phyloP scores from a whole-genome alignment of 495 filamentous ascomycete species.

The Chaetomidium leptoderma region DNA sequence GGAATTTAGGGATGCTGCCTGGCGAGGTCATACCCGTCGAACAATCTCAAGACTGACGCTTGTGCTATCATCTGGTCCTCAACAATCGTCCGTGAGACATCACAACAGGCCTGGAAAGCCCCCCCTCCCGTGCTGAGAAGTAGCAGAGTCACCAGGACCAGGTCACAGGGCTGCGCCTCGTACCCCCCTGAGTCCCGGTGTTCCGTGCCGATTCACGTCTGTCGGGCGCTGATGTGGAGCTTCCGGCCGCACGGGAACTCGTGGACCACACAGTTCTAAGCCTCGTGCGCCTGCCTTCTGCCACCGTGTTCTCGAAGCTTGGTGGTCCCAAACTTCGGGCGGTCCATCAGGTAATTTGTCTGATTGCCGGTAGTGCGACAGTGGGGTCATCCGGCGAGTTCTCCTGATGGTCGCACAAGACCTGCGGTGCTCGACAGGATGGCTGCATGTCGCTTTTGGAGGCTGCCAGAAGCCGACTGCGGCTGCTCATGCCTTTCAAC shows the following conservation, averaged over 20 bases:
- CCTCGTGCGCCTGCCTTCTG: slow-evolving; percentile 5
- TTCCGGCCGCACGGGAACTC: slow-evolving; percentile 4
- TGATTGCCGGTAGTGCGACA: background rate
- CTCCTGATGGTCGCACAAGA: slow-evolving; percentile 16
- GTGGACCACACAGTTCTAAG: slow-evolving; percentile 11
- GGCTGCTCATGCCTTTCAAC: background rate
- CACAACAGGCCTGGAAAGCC: no score
- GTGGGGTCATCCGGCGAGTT: slow-evolving; percentile 7
- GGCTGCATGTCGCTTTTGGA: slow-evolving; percentile 12
- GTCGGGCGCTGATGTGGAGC: slow-evolving; percentile 13
- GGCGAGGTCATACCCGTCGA: background rate
- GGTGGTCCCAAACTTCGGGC: background rate
- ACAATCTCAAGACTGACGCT: background rate
- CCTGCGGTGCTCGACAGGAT: background rate
- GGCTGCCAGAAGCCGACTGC: background rate
- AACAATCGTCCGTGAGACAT: no score
- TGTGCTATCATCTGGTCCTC: background rate
- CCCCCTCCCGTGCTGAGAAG: no score
- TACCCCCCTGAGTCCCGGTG: background rate
- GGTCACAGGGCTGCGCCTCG: slow-evolving; percentile 18
- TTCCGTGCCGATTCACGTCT: background rate
- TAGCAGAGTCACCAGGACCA: no score
- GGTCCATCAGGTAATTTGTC: slow-evolving; percentile 14
- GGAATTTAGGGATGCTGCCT: background rate
- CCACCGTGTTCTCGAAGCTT: slow-evolving; percentile 13